A percentile compares a stretch with the other conserved stretches of the same genome.
Conservation (phyloP, 2,329 filamentous ascomycete genomes). For the Venturia carpophila region DNA sequence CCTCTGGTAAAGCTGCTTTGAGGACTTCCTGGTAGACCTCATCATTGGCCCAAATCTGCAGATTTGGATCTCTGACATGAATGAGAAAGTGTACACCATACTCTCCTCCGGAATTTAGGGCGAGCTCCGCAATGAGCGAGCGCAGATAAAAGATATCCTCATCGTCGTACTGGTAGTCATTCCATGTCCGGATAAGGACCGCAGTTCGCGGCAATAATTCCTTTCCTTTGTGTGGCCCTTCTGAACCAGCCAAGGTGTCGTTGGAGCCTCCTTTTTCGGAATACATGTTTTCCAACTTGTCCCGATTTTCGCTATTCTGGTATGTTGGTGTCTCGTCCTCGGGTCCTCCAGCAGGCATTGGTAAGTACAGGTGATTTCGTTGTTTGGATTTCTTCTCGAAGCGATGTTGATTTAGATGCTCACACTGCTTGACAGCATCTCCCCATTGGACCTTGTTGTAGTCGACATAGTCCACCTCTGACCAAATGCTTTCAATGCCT, state of each 20-base stretch:
- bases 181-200: conserved; percentile 75
- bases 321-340: conserved; percentile 5
- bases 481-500: conserved; percentile 74
- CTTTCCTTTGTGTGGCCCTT: conserved; percentile 26
- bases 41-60: conserved; percentile 75
- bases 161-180: conserved; percentile 67
- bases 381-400: conserved; percentile 44
- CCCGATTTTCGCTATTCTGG: background rate
- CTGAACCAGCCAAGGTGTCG: conserved; percentile 14
- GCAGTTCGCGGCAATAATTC: conserved; percentile 55
- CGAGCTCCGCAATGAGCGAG: conserved; percentile 70
- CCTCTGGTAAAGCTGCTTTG: conserved; percentile 38
- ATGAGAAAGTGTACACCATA: conserved; percentile 78
- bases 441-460: conserved; percentile 73
- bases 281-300: conserved; percentile 21
- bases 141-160: conserved; percentile 79
- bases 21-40: conserved; percentile 62
- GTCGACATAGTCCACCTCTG: conserved; percentile 61
- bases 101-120: conserved; percentile 69
- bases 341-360: conserved; percentile 26
- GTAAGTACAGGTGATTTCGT: conserved; percentile 33
- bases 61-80: conserved; percentile 71
- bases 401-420: conserved; percentile 59
- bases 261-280: conserved; percentile 12
- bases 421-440: conserved; percentile 66